Evolutionary conservation across 257 asterid species (phyloP).

Genomic region (Asclepias syriaca): DNA sequence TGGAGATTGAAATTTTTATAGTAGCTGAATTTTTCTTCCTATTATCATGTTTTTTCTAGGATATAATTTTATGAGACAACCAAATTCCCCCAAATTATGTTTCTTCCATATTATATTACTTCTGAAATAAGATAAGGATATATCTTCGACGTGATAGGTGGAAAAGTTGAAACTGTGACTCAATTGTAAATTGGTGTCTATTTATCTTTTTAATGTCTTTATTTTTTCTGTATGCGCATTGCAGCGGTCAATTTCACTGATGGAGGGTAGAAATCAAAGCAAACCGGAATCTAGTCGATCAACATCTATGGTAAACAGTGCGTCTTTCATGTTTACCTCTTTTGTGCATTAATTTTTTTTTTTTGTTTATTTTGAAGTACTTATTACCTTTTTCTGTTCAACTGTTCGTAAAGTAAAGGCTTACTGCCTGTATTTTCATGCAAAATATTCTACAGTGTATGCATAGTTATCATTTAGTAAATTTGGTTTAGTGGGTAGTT

Average conservation of each 20-base stretch:
- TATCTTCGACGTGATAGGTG: background rate
- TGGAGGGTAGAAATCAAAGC: slow-evolving; percentile 11
- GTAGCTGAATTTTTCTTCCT: background rate
- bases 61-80: background rate
- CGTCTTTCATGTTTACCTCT: background rate
- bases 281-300: background rate
- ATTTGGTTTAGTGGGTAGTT: background rate
- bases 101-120: background rate
- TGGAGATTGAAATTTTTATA: background rate
- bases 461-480: background rate
- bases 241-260: background rate
- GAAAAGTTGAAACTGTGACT: background rate
- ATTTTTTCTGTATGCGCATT: background rate
- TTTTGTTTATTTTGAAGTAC: background rate
- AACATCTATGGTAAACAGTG: background rate
- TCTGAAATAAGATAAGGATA: background rate
- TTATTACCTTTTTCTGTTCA: background rate
- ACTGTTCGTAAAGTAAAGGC: background rate
- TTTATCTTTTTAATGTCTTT: background rate
- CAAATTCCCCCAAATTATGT: background rate
- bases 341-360: background rate
- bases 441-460: background rate
- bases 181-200: background rate
- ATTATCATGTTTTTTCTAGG: background rate
- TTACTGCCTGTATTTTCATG: background rate